These are phyloP conservation scores for Cryphonectria carpinicola DNA, from an alignment of 2,329 filamentous ascomycete genomes.

Conservation along the genomic window DNA sequence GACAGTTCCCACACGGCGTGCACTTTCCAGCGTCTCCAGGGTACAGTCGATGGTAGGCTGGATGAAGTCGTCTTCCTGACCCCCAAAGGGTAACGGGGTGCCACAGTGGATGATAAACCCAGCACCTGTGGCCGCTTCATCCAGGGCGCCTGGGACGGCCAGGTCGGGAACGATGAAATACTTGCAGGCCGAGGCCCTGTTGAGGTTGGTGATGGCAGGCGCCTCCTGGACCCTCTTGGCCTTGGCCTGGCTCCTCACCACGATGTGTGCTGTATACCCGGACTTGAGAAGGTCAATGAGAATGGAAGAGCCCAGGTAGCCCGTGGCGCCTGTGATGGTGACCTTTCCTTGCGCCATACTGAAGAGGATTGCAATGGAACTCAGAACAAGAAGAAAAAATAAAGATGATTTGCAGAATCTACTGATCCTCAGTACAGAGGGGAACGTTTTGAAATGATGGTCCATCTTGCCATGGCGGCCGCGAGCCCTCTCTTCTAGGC, in stretches of 20 bases:
- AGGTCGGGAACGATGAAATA: slow-evolving; percentile 25
- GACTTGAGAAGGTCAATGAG: slow-evolving; percentile 32
- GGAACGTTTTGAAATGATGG: not conserved
- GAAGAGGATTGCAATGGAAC: not conserved
- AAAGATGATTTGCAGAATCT: not conserved
- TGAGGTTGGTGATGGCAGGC: slow-evolving; percentile 16
- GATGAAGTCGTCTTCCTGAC: slow-evolving; percentile 29
- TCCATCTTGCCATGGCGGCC: not conserved
- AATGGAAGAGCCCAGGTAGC: slow-evolving; percentile 33
- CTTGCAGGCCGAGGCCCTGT: slow-evolving; percentile 23
- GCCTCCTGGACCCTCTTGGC: slow-evolving; percentile 20
- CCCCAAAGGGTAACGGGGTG: slow-evolving; percentile 21
- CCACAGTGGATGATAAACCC: slow-evolving; percentile 20
- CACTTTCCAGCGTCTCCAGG: slow-evolving; percentile 28
- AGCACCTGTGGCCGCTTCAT: slow-evolving; percentile 21
- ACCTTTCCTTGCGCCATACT: slow-evolving; percentile 24
- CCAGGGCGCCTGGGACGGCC: slow-evolving; percentile 16
- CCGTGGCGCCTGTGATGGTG: slow-evolving; percentile 34
- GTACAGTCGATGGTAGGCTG: slow-evolving; percentile 32
- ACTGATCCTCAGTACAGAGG: not conserved
- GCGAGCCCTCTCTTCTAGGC: not conserved
- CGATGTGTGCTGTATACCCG: slow-evolving; percentile 24
- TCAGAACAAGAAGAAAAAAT: no score
- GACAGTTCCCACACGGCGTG: slow-evolving; percentile 29
- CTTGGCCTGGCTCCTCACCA: slow-evolving; percentile 25